A percentile compares a stretch with the other conserved stretches of the same genome.
These are phyloP conservation scores for Protomyces pachydermus DNA, from an alignment of 1,139 yeast species.

Conservation along the genomic window DNA sequence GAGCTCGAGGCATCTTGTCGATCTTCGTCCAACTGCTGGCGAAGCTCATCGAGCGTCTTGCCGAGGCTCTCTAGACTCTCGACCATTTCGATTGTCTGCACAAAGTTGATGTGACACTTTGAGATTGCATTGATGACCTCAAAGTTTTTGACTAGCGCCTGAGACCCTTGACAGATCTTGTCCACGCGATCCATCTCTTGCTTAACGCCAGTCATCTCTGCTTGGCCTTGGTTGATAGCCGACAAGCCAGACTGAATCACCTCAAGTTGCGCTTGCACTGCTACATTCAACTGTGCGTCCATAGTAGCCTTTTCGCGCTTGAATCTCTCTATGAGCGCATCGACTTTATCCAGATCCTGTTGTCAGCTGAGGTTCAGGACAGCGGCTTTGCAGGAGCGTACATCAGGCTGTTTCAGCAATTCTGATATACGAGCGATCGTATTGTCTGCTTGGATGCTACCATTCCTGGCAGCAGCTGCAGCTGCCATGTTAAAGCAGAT, in stretches of 20 bases:
- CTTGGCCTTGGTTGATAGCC: constrained; percentile 38
- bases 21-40: constrained; percentile 47
- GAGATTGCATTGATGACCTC: constrained; percentile 55
- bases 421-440: constrained; percentile 33
- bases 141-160: constrained; percentile 46
- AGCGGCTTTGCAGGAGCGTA: constrained; percentile 23
- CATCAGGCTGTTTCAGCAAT: constrained; percentile 36
- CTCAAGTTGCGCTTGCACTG: constrained; percentile 58
- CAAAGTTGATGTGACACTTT: constrained; percentile 63
- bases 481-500: neutral
- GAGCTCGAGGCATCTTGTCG: constrained; percentile 55
- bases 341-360: constrained; percentile 53
- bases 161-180: constrained; percentile 36
- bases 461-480: neutral
- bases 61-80: constrained; percentile 58
- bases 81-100: constrained; percentile 61
- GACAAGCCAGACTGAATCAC: constrained; percentile 44
- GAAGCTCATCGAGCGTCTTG: constrained; percentile 49
- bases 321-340: constrained; percentile 55
- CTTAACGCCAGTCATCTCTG: constrained; percentile 36
- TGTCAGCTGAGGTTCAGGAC: constrained; percentile 1
- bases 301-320: constrained; percentile 63
- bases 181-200: constrained; percentile 37
- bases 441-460: neutral
- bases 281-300: constrained; percentile 64